These are phyloP conservation scores for Pseudogymnoascus sp. DNA, from an alignment of 2,329 filamentous ascomycete species.

Conservation along the genomic window DNA sequence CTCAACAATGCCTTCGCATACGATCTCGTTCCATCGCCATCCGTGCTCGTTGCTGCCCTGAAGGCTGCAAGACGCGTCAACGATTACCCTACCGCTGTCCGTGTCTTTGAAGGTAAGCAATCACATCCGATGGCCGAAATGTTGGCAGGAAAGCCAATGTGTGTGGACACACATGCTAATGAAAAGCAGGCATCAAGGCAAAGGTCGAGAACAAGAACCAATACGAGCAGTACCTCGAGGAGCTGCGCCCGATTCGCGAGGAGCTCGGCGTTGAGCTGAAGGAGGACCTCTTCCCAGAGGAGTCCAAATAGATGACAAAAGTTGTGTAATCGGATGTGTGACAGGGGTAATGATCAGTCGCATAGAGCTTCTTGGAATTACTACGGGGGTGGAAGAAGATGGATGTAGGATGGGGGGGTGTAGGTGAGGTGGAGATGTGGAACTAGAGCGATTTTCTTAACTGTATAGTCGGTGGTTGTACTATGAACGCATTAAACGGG, in stretches of 20 bases:
- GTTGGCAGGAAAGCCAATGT: not conserved
- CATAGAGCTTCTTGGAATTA: conserved; percentile 8
- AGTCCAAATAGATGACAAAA: conserved; percentile 28
- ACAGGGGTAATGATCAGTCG: not conserved
- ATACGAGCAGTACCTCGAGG: conserved; percentile 91
- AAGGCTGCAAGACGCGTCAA: conserved; percentile 93
- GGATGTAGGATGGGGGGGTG: not conserved
- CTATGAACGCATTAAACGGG: conserved; percentile 5
- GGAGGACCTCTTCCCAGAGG: conserved; percentile 82
- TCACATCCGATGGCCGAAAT: not conserved
- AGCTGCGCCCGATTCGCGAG: conserved; percentile 86
- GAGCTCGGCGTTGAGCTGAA: conserved; percentile 87
- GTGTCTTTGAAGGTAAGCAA: conserved; percentile 88
- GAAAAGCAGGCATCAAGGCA: conserved; percentile 75
- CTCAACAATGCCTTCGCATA: conserved; percentile 99
- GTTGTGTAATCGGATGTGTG: conserved; percentile 8
- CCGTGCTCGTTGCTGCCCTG: conserved; percentile 84
- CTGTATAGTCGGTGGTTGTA: conserved; percentile 6
- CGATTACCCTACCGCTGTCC: conserved; percentile 95
- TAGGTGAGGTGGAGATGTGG: conserved; percentile 3
- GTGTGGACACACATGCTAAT: conserved; percentile 11
- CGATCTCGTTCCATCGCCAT: conserved; percentile 93
- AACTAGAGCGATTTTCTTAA: conserved; percentile 7
- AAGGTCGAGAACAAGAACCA: conserved; percentile 98
- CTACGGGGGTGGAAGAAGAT: not conserved